phyloP scores from a whole-genome alignment of 768 basidiomycete genomes.

The Phlebiopsis gigantea region DNA sequence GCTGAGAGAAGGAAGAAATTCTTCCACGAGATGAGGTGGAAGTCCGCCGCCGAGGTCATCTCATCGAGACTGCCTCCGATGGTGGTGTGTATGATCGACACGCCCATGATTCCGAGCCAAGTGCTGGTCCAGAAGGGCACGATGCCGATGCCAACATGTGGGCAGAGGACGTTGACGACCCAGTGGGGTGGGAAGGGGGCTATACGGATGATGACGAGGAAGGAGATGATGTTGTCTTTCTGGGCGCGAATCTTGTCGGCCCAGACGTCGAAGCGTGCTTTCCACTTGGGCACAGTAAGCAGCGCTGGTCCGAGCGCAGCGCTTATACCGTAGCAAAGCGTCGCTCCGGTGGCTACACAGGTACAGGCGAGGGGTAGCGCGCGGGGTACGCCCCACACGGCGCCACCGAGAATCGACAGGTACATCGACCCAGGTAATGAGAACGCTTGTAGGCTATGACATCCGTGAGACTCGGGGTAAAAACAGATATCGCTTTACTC shows the following conservation, averaged over 20 bases:
- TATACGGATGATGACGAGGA: slow-evolving; percentile 91
- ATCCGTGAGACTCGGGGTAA: slow-evolving; percentile 4
- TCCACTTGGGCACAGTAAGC: slow-evolving; percentile 81
- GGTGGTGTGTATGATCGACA: slow-evolving; percentile 90
- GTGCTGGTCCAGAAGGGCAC: slow-evolving; percentile 88
- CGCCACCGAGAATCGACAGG: slow-evolving; percentile 92
- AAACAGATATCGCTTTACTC: slow-evolving; percentile 28
- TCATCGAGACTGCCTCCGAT: slow-evolving; percentile 91
- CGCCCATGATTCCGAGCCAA: slow-evolving; percentile 86
- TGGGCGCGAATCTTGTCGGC: slow-evolving; percentile 70
- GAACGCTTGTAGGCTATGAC: slow-evolving; percentile 83
- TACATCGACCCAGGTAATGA: slow-evolving; percentile 98
- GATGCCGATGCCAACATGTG: slow-evolving; percentile 85
- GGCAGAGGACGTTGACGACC: slow-evolving; percentile 91
- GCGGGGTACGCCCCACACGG: slow-evolving; percentile 85
- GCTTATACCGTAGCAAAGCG: slow-evolving; percentile 89
- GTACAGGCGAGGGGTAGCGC: slow-evolving; percentile 89
- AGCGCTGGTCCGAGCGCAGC: slow-evolving; percentile 91
- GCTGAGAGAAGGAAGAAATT: slow-evolving; percentile 85
- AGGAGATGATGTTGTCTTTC: slow-evolving; percentile 82
- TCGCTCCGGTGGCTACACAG: slow-evolving; percentile 87
- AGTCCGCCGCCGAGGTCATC: slow-evolving; percentile 92
- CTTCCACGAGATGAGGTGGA: slow-evolving; percentile 87
- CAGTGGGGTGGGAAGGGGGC: slow-evolving; percentile 95
- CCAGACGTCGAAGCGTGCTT: slow-evolving; percentile 78